Base-by-base conservation (phyloP, 306 rosid genomes). In the Hippophae rhamnoides region DNA sequence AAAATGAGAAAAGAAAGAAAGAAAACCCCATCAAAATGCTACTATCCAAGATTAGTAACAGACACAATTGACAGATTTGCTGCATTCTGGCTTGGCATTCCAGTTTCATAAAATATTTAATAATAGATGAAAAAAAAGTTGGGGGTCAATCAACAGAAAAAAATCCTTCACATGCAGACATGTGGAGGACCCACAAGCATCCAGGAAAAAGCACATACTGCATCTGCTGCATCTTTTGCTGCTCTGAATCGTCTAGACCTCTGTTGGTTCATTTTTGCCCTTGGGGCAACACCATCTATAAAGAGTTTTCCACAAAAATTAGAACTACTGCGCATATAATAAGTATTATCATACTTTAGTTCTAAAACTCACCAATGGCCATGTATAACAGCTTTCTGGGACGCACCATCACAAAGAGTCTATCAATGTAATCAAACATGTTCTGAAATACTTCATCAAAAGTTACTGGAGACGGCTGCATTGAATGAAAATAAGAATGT, bases 181-280 rank as follows among this genome's bases (percentile, higher is more conserved):
- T 60, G 58, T 47, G 45, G 56, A 62, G 64, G 63, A 72, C 82
- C 52, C 47, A 70, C 49, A 23, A 66, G 58, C 46, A 69, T 54
- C 66, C 70, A 76, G 51, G 4, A 31, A 77, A 62, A 67, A 71
- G 68, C 55, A 78, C 90, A 58, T 80, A 93, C 97, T 74, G 97
- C 81, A 25, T 86, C 97, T 56, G 86, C 58, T 50, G 99, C 97
- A 69, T 93, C 99, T 81, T 93, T 93, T 10, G 97, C 95, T 46
- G 99, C 75, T 74, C 95, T 84, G 76, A 93, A 93, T 55, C 99
- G 86, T 65, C 99, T 82, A 62, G 97, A 88, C 46, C 99, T 70
- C 46, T 88, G 99, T 64, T 93, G 99, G 67, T 88, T 93, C 99
- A 93, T 93, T 72, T 93, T 93, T n/a, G 99, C 99, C 84, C 99